These are phyloP conservation scores for Sarocladium oryzae DNA, from an alignment of 2,329 filamentous ascomycete genomes.

Conservation along the genomic window DNA sequence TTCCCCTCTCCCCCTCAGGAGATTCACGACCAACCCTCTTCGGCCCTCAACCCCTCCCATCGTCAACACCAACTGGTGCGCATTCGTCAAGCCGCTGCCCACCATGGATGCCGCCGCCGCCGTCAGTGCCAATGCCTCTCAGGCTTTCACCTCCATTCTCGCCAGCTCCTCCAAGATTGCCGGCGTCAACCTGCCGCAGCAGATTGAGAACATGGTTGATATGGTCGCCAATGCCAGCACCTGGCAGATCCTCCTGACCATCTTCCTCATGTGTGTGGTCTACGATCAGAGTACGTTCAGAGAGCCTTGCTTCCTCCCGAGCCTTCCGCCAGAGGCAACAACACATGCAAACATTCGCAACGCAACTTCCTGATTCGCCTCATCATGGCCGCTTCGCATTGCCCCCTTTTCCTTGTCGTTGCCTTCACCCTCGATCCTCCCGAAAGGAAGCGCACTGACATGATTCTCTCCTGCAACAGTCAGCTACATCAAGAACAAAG, in stretches of 20 bases:
- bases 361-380: too few species aligned
- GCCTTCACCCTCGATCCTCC: too few species aligned
- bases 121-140: conserved; percentile 55
- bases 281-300: conserved; percentile 80
- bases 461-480: conserved; percentile 46
- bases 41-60: not conserved
- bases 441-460: conserved; percentile 17
- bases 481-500: conserved; percentile 69
- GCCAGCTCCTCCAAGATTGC: conserved; percentile 49
- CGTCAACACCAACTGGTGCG: not conserved
- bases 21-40: not conserved
- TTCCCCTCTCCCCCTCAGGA: not conserved
- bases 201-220: conserved; percentile 49
- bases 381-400: too few species aligned
- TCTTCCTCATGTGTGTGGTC: conserved; percentile 64
- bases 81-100: not conserved
- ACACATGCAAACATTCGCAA: too few species aligned
- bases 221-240: conserved; percentile 49
- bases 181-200: conserved; percentile 44
- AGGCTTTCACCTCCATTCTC: conserved; percentile 63
- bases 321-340: not conserved
- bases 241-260: conserved; percentile 60
- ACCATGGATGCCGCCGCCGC: conserved; percentile 11
- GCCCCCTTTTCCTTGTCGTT: too few species aligned
- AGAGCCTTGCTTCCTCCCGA: not conserved